Conservation (phyloP, 1,284 basidiomycete genomes). For the Schizopora paradoxa region DNA sequence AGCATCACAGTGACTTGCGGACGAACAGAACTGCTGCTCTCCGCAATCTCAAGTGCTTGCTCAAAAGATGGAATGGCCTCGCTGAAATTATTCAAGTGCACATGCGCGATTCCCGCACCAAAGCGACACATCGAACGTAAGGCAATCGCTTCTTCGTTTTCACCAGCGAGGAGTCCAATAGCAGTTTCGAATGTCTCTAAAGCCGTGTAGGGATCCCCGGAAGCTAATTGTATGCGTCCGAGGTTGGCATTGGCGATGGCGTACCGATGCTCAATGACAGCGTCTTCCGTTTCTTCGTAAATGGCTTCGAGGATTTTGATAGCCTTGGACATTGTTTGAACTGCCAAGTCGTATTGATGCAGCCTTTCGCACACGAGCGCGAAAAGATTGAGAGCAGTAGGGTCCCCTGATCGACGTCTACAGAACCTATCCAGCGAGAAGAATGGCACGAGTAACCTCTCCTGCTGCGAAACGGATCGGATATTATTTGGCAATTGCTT, state of each 20-base stretch:
- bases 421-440: slow-evolving; percentile 78
- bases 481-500: slow-evolving; percentile 31
- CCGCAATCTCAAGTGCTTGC: slow-evolving; percentile 52
- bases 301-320: slow-evolving; percentile 75
- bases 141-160: slow-evolving; percentile 27
- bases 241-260: slow-evolving; percentile 80
- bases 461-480: slow-evolving; percentile 28
- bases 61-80: slow-evolving; percentile 65
- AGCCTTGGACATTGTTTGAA: slow-evolving; percentile 55
- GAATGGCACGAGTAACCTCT: slow-evolving; percentile 67
- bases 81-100: slow-evolving; percentile 60
- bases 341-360: slow-evolving; percentile 63
- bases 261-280: slow-evolving; percentile 72
- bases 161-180: slow-evolving; percentile 62
- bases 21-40: slow-evolving; percentile 42
- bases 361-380: slow-evolving; percentile 84
- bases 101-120: slow-evolving; percentile 66
- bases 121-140: slow-evolving; percentile 66
- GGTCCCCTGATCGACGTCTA: slow-evolving; percentile 62
- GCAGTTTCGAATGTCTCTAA: slow-evolving; percentile 70
- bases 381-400: slow-evolving; percentile 79
- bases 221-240: slow-evolving; percentile 69
- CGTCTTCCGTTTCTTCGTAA: slow-evolving; percentile 86
- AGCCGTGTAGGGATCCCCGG: slow-evolving; percentile 54
- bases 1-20: slow-evolving; percentile 75